Percentiles rank a stretch among this genome's conserved stretches.
Evolutionary conservation across 2,329 filamentous ascomycete species (phyloP).

Genomic region (Trichoderma pleuroti): DNA sequence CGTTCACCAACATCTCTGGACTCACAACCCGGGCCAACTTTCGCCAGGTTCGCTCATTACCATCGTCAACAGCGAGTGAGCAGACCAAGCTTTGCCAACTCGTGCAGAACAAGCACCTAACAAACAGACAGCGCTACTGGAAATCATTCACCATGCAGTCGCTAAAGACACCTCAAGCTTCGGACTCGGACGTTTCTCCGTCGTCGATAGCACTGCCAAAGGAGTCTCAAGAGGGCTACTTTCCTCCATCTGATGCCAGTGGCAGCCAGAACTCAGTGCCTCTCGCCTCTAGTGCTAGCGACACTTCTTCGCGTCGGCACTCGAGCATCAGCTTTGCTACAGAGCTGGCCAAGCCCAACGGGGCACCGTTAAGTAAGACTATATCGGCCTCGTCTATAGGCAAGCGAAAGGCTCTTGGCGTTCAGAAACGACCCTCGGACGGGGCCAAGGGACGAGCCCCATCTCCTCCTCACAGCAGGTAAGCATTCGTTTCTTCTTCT

Average conservation of each 20-base stretch:
- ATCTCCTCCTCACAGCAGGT: constrained; percentile 51
- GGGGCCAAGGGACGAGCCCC: constrained; percentile 44
- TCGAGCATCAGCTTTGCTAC: constrained; percentile 36
- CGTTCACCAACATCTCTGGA: neutral
- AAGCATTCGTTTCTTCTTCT: constrained; percentile 21
- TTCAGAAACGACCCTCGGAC: constrained; percentile 33
- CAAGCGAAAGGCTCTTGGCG: constrained; percentile 5
- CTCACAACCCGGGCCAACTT: neutral
- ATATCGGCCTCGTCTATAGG: constrained; percentile 1
- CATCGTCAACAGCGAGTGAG: neutral
- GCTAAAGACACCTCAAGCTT: constrained; percentile 29
- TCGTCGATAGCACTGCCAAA: constrained; percentile 29
- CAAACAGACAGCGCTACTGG: neutral
- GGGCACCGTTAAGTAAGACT: constrained; percentile 34
- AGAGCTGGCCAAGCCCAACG: constrained; percentile 31
- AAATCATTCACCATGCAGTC: constrained; percentile 22
- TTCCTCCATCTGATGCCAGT: neutral
- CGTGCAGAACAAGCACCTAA: neutral
- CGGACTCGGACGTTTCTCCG: constrained; percentile 45
- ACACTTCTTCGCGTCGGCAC: constrained; percentile 28
- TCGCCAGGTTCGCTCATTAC: neutral
- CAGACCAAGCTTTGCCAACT: neutral
- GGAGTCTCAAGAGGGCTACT: constrained; percentile 19
- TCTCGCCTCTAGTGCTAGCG: constrained; percentile 21
- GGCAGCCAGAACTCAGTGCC: constrained; percentile 12